Evolutionary conservation across 2,329 filamentous ascomycete species (phyloP), one percentile per base, ranked within the genome.

Genomic region (Aspergillus spinulosporus): DNA sequence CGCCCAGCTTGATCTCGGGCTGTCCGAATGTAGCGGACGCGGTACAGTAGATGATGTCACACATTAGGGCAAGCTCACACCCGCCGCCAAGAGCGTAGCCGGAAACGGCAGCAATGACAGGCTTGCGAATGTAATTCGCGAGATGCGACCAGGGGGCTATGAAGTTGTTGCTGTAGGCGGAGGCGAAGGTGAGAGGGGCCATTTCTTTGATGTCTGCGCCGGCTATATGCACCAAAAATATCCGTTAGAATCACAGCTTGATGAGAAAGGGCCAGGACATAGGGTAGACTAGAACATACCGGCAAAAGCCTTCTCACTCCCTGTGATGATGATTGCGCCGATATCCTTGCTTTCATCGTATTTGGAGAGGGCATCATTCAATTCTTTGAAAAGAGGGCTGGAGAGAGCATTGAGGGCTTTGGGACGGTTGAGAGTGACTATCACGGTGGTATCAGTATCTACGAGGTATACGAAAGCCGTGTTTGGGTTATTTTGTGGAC

Each of bases 171-270:
- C 85, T 89, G 79, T 97, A 97, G 40, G 94, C 93, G 62, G 88
- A 80, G 61, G 89, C 84, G 77, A 99, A 99, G 54, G 88, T 92
- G 39, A 97, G 85, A 59, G 91, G 87, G 31, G 91, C 89, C 94
- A 99, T 99, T 77, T 99, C 94, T 77, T 97, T 97, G 80, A 99
- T 99, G 76, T 99, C 94, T 59, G 94, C 94, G 50, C 94, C 94
- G 44, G 94, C 93, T 21, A 21, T 72, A 68, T 52, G 34, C 4
- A 12, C n/a, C 15, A 42, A 44, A 31, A 42, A 4, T 6, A n/a
- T 32, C 21, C 12, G 15, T 6, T 26, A 39, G 21, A 26, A 5
- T 32, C 4, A 12, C 31, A 7, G 5, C 31, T 34, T 34, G 21
- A 28, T 12, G 21, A 29, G 32, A 8, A 3, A 12, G 7, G 29